Conservation (phyloP, 2,329 filamentous ascomycete species). For the Alternaria sp. region DNA sequence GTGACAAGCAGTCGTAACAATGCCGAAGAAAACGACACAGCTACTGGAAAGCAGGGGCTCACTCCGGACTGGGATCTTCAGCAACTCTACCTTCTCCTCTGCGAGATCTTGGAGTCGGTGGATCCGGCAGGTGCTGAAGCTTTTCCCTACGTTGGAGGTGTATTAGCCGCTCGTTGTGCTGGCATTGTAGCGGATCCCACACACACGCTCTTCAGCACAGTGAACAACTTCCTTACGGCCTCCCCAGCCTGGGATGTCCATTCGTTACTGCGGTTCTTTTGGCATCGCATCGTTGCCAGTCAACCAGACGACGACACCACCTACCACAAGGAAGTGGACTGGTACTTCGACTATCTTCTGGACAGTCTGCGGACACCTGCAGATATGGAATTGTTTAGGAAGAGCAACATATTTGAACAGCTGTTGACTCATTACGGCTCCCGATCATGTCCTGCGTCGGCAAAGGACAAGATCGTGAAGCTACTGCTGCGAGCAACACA, state of each 20-base stretch:
- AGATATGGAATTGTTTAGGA: conserved; percentile 68
- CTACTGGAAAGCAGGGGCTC: conserved; percentile 10
- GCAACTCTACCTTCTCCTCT: conserved; percentile 79
- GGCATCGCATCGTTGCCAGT: conserved; percentile 75
- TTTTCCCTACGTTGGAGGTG: conserved; percentile 75
- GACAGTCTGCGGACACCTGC: conserved; percentile 66
- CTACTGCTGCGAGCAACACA: conserved; percentile 72
- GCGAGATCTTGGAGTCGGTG: conserved; percentile 78
- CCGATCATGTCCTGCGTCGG: conserved; percentile 65
- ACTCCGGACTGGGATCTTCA: conserved; percentile 70
- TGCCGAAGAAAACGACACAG: background rate
- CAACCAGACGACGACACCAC: conserved; percentile 77
- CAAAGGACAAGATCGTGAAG: conserved; percentile 68
- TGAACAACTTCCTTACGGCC: conserved; percentile 83
- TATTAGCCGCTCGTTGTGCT: conserved; percentile 75
- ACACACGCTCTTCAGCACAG: conserved; percentile 82
- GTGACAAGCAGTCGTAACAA: conserved; percentile 44
- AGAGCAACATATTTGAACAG: conserved; percentile 74
- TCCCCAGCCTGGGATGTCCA: conserved; percentile 74
- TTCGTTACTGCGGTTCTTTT: conserved; percentile 64
- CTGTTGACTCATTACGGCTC: conserved; percentile 73
- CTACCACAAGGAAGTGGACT: conserved; percentile 71
- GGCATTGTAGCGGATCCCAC: conserved; percentile 76
- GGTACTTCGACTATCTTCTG: conserved; percentile 75
- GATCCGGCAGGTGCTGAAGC: conserved; percentile 41